Evolutionary conservation across 163 green algal genomes (phyloP).

Genomic region (Scenedesmus sp.): DNA sequence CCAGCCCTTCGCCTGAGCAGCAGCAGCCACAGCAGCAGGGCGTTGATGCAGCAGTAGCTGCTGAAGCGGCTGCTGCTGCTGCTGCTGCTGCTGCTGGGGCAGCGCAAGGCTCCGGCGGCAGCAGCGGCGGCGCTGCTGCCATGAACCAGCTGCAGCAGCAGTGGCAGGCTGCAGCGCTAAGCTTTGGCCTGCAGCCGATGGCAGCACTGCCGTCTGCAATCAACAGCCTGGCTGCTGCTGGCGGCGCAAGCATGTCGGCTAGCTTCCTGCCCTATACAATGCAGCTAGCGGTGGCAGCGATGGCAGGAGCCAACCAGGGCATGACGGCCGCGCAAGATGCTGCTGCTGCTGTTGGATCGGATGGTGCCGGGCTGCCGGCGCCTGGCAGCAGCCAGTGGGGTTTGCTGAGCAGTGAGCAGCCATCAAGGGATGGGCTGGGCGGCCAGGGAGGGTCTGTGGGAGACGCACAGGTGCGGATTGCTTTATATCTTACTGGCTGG

Average conservation of each 20-base stretch:
- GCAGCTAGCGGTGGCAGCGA: conserved; percentile 47
- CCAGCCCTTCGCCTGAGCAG: not conserved
- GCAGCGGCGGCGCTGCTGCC: not conserved
- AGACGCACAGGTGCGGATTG: not conserved
- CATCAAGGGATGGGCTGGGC: not conserved
- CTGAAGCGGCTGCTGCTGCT: conserved; percentile 7
- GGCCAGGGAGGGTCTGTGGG: not conserved
- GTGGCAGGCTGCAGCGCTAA: conserved; percentile 48
- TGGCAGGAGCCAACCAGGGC: conserved; percentile 40
- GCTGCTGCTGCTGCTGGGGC: not conserved
- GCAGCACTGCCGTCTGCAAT: conserved; percentile 30
- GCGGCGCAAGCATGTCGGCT: conserved; percentile 25
- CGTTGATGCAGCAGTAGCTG: not conserved
- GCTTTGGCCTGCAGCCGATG: conserved; percentile 48
- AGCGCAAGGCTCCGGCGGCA: not conserved
- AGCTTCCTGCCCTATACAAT: conserved; percentile 49
- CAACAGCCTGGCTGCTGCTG: conserved; percentile 38
- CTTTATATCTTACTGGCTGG: no score
- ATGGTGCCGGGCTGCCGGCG: not conserved
- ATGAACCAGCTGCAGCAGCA: conserved; percentile 51
- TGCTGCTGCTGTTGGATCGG: conserved; percentile 16
- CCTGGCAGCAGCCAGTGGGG: conserved; percentile 5
- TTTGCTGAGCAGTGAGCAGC: not conserved
- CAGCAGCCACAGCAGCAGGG: not conserved
- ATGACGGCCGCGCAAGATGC: conserved; percentile 17